Base-by-base conservation (phyloP, 208 protist genomes). In the Naegleria fowleri region DNA sequence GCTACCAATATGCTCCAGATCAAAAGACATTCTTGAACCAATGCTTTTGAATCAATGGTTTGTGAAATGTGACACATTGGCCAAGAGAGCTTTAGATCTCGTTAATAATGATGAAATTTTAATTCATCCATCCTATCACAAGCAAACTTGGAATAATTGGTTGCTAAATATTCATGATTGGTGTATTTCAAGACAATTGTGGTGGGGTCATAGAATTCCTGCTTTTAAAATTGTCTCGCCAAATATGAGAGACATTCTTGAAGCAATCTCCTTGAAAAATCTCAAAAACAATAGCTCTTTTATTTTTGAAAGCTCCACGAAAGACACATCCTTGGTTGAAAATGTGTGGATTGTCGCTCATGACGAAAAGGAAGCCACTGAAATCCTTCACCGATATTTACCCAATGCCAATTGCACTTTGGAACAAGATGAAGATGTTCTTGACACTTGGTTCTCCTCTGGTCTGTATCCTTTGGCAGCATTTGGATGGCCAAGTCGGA, bases 371-470 rank as follows among this genome's bases (percentile, higher is more conserved):
- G 99, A 99, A 93, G 99, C 99, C 5, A 92, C 92, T 16, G 43
- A 86, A 33, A 96, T 98, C 92, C 97, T 97, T 5, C 91, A 94
- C 48, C 83, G 83, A 7, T 97, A 98, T 91, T 98, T 98, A 91
- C 92, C 97, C 11, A 15, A 43, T 5, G 0, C 36, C 16, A 29
- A 33, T 5, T 22, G 13, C 89, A 43, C 91, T 41, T 95, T 97
- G 59, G 94, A 96, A 86, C 96, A 99, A 94, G 99, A 99, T 95
- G 95, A 96, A 33, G 99, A 99, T 94, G 99, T 99, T 55, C 95
- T 99, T 3, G 99, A 99, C 94, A 99, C 99, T 84, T 99, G 99
- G 99, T 99, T 99, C 95, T 99, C 97, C 52, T 99, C 98, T 39
- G 99, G 96, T 84, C 94, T 99, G 15, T 99, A 99, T 95, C 99